Base-by-base conservation (phyloP, 306 rosid genomes). In the Styphnolobium japonicum region DNA sequence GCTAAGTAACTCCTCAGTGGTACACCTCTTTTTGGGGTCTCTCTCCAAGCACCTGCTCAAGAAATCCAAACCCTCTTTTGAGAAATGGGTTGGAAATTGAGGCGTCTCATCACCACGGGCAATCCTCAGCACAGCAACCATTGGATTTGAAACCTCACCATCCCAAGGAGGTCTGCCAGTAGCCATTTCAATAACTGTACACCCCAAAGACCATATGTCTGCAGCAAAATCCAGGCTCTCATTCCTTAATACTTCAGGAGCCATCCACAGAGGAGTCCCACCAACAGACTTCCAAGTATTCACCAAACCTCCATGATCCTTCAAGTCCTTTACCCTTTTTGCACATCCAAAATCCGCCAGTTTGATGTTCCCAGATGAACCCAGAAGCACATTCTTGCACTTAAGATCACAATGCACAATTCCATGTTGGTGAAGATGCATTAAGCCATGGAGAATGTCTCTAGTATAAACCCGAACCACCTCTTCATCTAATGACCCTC, bases 211-310 rank as follows among this genome's bases (percentile, higher is more conserved):
- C 93, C 93, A 91, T 57, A 91, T 81, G 71, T 91, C 92, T 0
- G 89, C 82, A 51, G 75, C 64, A 56, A 82, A 83, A 73, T 67
- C 82, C 0, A 61, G 12, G 15, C 42, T 60, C 74, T 84, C 90
- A 19, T 86, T 81, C 62, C 85, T 84, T 79, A 91, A 27, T 7
- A 86, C 89, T 83, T 91, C 96, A 45, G 93, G 93, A 79, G 96
- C 92, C 96, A 91, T 91, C 96, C 93, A 91, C 0, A 91, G 58
- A 42, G 93, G 92, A 18, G 92, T 87, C 14, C 93, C 93, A 23
- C 83, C 79, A 56, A 81, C 36, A 37, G 53, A 60, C 11, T 58
- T 21, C 78, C 76, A 39, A 69, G 14, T 53, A 27, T 4, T 73
- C 62, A 10, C 16, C n/a, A 51, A 27, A 49, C 7, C 19, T 19